Evolutionary conservation across 2,329 filamentous ascomycete genomes (phyloP), one percentile per base, ranked within the genome.

Genomic region (Trichoderma koningiopsis): DNA sequence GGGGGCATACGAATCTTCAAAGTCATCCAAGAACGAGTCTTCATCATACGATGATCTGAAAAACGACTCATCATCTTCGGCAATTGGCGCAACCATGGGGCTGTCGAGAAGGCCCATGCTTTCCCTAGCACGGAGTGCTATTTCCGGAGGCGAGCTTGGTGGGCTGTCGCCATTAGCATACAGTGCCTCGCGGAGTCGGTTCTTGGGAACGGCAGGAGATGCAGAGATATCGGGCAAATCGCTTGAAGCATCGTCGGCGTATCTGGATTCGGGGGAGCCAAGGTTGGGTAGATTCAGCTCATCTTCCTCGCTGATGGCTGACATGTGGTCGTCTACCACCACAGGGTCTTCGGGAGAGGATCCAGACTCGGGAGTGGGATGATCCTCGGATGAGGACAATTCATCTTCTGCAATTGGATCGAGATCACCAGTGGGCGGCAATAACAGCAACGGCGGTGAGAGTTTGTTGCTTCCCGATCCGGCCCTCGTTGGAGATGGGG

Each of bases 101-200:
- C 81, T 81, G 49, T 83, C 83, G 59, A 81, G 81, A 55, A 84
- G 83, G 6, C 80, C 80, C 31, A 82, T 76, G 16, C 33, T 29
- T 29, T 49, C 66, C 27, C 63, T 35, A 6, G 47, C 19, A 31
- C 31, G 52, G 27, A 33, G 66, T 29, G 31, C n/a, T 1, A 73
- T 71, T 43, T 76, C 73, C 0, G 83, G 83, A 5, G 85, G 85
- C 5, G 85, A 86, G 75, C 83, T 85, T 2, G 84, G 82, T 4
- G 83, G 83, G 70, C 83, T 86, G 22, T 80, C 77, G 52, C 79
- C 77, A 52, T 79, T 79, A 72, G 80, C 66, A 77, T 83, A 74
- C 27, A 75, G 71, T 14, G 77, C 72, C 68, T 80, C 75, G 11
- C 74, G 78, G 37, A 80, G 72, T 27, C 77, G 77, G 33, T 68